A percentile compares a stretch with the other conserved stretches of the same genome.
Evolutionary conservation across 805 yeast species (phyloP).

Genomic region (Vanderwaltozyma tropicalis): DNA sequence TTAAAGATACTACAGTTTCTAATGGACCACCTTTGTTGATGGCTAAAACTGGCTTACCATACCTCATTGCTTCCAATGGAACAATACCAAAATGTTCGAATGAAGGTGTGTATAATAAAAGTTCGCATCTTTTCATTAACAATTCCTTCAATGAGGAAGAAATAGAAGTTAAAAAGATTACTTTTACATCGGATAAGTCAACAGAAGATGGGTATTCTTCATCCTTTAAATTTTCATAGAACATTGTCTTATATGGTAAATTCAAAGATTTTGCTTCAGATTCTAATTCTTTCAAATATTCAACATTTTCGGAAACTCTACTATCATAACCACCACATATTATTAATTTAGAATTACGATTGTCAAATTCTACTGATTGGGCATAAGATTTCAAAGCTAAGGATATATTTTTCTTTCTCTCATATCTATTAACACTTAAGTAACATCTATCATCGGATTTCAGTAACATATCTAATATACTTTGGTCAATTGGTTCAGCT

Average conservation of each 20-base stretch:
- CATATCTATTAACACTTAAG: conserved; percentile 81
- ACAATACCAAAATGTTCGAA: conserved; percentile 96
- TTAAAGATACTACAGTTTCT: conserved; percentile 46
- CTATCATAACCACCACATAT: conserved; percentile 89
- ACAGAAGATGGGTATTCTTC: conserved; percentile 10
- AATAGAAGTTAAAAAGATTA: conserved; percentile 75
- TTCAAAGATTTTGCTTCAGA: conserved; percentile 35
- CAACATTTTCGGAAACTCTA: conserved; percentile 64
- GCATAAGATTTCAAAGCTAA: conserved; percentile 68
- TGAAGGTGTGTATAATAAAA: conserved; percentile 79
- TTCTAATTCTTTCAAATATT: conserved; percentile 54
- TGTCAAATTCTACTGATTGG: conserved; percentile 23
- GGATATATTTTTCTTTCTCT: conserved; percentile 70
- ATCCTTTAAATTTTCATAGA: conserved; percentile 19
- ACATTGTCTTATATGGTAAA: conserved; percentile 37
- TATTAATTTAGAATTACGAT: conserved; percentile 39
- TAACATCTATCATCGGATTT: conserved; percentile 30
- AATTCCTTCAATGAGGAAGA: conserved; percentile 53
- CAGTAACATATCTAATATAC: conserved; percentile 11
- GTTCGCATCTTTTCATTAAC: conserved; percentile 44
- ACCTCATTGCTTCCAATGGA: conserved; percentile 88
- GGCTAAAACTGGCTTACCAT: conserved; percentile 76
- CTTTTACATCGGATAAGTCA: conserved; percentile 33
- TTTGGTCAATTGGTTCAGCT: conserved; percentile 8
- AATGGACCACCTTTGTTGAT: conserved; percentile 87